phyloP scores from a whole-genome alignment of 805 yeast genomes.

The Metschnikowia lachancei region DNA sequence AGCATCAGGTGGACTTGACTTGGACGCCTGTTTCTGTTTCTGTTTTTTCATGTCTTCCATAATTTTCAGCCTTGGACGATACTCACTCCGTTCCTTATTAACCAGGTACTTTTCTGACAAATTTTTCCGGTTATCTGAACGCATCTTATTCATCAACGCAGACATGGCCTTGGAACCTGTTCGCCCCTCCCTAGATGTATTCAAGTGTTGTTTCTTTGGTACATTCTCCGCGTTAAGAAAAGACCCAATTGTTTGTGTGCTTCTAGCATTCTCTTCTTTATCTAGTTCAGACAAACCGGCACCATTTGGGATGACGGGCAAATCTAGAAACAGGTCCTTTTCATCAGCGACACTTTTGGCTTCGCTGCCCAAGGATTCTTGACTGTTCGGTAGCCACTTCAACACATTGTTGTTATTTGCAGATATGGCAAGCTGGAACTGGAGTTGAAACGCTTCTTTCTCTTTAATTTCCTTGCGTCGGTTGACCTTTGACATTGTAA shows the following conservation, averaged over 20 bases:
- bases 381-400: constrained; percentile 36
- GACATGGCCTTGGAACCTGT: constrained; percentile 34
- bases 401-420: constrained; percentile 34
- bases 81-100: background rate
- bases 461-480: constrained; percentile 44
- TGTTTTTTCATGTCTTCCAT: constrained; percentile 10
- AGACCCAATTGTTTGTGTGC: constrained; percentile 26
- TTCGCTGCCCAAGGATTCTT: background rate
- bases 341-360: constrained; percentile 2
- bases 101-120: constrained; percentile 4
- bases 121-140: constrained; percentile 25
- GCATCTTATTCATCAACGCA: constrained; percentile 38
- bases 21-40: constrained; percentile 3
- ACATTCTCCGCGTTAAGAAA: constrained; percentile 21
- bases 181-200: constrained; percentile 11
- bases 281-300: constrained; percentile 27
- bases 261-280: constrained; percentile 1
- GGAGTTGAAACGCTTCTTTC: constrained; percentile 47
- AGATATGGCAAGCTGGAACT: constrained; percentile 43
- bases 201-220: constrained; percentile 4
- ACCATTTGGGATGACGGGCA: constrained; percentile 38
- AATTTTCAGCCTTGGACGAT: constrained; percentile 10
- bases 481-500: constrained; percentile 21
- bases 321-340: constrained; percentile 24
- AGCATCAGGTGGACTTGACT: background rate